Percentiles rank a stretch among this genome's conserved stretches.
Conservation (phyloP, 2,329 filamentous ascomycete species). For the Laburnicola sp. region DNA sequence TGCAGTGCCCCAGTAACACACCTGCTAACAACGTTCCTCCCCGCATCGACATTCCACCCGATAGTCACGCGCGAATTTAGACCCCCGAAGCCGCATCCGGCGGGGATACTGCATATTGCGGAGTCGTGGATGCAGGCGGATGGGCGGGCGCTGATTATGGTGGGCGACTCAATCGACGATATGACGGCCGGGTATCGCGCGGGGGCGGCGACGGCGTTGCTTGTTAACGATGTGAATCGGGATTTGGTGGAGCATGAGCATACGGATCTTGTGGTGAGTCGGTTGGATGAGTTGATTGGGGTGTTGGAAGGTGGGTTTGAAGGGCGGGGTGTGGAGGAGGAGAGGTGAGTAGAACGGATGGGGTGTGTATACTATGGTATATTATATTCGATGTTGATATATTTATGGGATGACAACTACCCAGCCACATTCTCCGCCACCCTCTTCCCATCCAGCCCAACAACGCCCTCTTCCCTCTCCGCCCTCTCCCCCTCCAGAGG, state of each 20-base stretch:
- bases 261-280: conserved; percentile 72
- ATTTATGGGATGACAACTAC: too few relatives aligned
- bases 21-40: conserved; percentile 74
- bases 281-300: conserved; percentile 73
- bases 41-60: conserved; percentile 68
- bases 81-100: conserved; percentile 85
- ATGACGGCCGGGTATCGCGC: conserved; percentile 84
- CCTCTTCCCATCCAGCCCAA: conserved; percentile 48
- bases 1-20: conserved; percentile 72
- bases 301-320: conserved; percentile 76
- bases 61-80: conserved; percentile 82
- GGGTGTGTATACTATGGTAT: too few relatives aligned
- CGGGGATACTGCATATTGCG: conserved; percentile 85
- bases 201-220: conserved; percentile 85
- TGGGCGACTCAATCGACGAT: conserved; percentile 77
- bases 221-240: conserved; percentile 80
- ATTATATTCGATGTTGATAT: too few relatives aligned
- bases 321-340: conserved; percentile 48
- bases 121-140: conserved; percentile 64
- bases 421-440: conserved; percentile 53
- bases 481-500: conserved; percentile 29
- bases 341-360: too few relatives aligned
- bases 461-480: conserved; percentile 46
- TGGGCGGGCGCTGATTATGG: conserved; percentile 55
- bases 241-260: conserved; percentile 71